Conservation (phyloP, 805 yeast genomes). For the Yarrowia sp. region DNA sequence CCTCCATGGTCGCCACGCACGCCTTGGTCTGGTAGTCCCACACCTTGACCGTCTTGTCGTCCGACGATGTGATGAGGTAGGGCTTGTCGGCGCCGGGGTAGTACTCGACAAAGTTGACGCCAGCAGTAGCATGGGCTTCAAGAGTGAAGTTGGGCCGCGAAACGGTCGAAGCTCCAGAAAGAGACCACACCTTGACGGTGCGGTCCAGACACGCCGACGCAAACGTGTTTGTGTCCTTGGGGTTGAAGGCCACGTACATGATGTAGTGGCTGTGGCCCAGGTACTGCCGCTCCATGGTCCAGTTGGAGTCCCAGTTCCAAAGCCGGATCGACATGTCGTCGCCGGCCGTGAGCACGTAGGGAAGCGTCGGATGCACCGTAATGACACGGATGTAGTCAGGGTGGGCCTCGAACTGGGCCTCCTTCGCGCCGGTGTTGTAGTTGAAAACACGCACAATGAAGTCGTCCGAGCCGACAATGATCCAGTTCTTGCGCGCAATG, state of each 20-base stretch:
- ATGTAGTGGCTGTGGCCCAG: conserved; percentile 96
- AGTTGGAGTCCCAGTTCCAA: conserved; percentile 97
- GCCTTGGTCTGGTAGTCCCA: conserved; percentile 99
- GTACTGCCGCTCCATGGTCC: conserved; percentile 86
- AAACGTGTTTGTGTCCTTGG: conserved; percentile 95
- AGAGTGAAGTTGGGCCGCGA: conserved; percentile 79
- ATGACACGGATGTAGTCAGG: conserved; percentile 93
- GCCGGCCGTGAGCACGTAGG: conserved; percentile 81
- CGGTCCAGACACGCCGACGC: conserved; percentile 96
- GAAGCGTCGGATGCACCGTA: conserved; percentile 92
- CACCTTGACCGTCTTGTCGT: conserved; percentile 80
- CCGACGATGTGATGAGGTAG: conserved; percentile 85
- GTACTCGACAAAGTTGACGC: conserved; percentile 94
- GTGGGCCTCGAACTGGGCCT: conserved; percentile 95
- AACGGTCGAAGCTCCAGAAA: conserved; percentile 61
- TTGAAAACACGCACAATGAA: conserved; percentile 91
- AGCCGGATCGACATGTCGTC: conserved; percentile 89
- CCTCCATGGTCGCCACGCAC: conserved; percentile 89
- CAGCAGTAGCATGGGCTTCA: conserved; percentile 85
- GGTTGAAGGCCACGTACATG: conserved; percentile 92
- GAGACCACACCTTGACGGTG: conserved; percentile 94
- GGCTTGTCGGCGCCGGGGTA: conserved; percentile 98
- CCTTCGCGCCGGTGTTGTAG: conserved; percentile 91
- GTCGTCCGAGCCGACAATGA: conserved; percentile 94
- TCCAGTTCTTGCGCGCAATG: conserved; percentile 95